Evolutionary conservation across 371 early-diverging fungal species (phyloP).

Genomic region (Blakeslea trispora): DNA sequence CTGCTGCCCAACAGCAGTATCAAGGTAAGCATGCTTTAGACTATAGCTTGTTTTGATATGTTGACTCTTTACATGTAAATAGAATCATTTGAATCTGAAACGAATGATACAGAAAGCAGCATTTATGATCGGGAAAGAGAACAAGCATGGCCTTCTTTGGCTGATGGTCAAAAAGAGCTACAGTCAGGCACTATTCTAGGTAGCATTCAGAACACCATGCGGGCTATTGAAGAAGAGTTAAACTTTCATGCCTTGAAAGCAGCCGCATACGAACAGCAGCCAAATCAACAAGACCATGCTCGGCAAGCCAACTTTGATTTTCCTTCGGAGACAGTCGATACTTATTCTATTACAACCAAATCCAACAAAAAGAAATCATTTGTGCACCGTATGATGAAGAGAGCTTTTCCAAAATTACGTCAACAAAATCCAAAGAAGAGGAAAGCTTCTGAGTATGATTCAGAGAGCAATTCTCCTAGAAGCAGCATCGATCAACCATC

Average conservation of each 20-base stretch:
- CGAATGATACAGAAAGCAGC: slow-evolving; percentile 8
- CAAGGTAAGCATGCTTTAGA: not conserved
- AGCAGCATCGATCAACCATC: slow-evolving; percentile 15
- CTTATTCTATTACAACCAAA: not conserved
- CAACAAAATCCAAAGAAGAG: not conserved
- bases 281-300: too few relatives aligned
- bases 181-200: slow-evolving; percentile 19
- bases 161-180: slow-evolving; percentile 1
- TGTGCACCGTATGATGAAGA: slow-evolving; percentile 13
- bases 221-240: slow-evolving; percentile 24
- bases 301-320: not conserved
- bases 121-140: slow-evolving; percentile 21
- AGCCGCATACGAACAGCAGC: not conserved
- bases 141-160: slow-evolving; percentile 2
- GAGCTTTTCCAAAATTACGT: slow-evolving; percentile 11
- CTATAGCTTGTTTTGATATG: not conserved
- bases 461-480: slow-evolving; percentile 3
- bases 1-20: not conserved
- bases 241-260: slow-evolving; percentile 1
- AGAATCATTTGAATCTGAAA: slow-evolving; percentile 12
- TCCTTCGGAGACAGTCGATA: slow-evolving; percentile 6
- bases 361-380: slow-evolving; percentile 11
- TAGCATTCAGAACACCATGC: slow-evolving; percentile 22
- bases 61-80: slow-evolving; percentile 9
- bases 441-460: not conserved